phyloP scores from a whole-genome alignment of 2,329 filamentous ascomycete species.

The Endoconidiophora laricicola region DNA sequence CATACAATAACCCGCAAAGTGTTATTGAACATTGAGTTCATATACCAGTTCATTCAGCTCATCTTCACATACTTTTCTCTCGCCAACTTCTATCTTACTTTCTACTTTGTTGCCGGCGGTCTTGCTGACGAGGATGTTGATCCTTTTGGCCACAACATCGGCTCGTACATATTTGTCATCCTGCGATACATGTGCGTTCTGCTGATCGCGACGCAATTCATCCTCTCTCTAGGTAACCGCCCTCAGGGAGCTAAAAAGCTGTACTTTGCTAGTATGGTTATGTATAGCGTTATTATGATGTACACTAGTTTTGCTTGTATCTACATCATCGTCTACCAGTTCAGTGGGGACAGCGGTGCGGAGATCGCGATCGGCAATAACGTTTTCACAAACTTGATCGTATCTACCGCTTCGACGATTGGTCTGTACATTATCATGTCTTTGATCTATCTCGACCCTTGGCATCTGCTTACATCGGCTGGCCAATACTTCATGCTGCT shows the following conservation, averaged over 20 bases:
- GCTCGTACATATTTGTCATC: slow-evolving; percentile 69
- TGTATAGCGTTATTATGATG: slow-evolving; percentile 87
- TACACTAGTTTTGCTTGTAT: slow-evolving; percentile 84
- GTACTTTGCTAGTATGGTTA: slow-evolving; percentile 72
- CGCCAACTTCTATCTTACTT: slow-evolving; percentile 96
- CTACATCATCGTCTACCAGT: slow-evolving; percentile 76
- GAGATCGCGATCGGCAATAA: slow-evolving; percentile 57
- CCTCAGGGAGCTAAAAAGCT: slow-evolving; percentile 88
- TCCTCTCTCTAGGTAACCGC: slow-evolving; percentile 86
- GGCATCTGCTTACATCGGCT: slow-evolving; percentile 94
- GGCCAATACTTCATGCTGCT: slow-evolving; percentile 86
- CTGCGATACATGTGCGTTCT: slow-evolving; percentile 74
- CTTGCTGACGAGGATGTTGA: slow-evolving; percentile 64
- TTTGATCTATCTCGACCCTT: slow-evolving; percentile 90
- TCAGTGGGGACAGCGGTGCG: slow-evolving; percentile 34
- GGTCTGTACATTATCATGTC: slow-evolving; percentile 95
- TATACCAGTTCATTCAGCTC: slow-evolving; percentile 86
- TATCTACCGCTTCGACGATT: slow-evolving; percentile 74
- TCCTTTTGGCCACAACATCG: slow-evolving; percentile 80
- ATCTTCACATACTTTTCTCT: slow-evolving; percentile 96
- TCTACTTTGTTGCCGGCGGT: slow-evolving; percentile 93
- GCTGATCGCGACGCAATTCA: slow-evolving; percentile 88
- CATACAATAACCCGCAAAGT: slow-evolving; percentile 81
- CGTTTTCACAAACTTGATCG: slow-evolving; percentile 85
- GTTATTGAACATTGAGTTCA: slow-evolving; percentile 81